Evolutionary conservation across 176 grass and related monocot genomes (phyloP).

Genomic region (Oryza rufipogon): DNA sequence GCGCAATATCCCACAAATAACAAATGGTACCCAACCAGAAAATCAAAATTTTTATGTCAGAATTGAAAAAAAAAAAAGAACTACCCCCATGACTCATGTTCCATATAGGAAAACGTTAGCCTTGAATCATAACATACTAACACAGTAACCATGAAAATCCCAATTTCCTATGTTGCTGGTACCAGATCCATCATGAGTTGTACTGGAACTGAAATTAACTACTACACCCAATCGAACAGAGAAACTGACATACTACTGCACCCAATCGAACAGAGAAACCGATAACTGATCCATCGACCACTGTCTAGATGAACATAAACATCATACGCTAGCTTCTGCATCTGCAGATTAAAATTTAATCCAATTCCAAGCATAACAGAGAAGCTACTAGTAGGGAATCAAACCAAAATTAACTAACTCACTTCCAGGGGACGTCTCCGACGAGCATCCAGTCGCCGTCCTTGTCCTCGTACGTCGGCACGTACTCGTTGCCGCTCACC

Average conservation of each 20-base stretch:
- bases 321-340: neutral
- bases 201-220: neutral
- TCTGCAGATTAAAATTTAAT: neutral
- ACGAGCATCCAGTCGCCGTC: conserved; percentile 94
- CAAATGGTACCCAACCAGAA: conserved; percentile 5
- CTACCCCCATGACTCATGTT: neutral
- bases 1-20: neutral
- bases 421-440: conserved; percentile 94
- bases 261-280: too few relatives aligned
- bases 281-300: too few relatives aligned
- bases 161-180: neutral
- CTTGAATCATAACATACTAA: neutral
- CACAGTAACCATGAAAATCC: neutral
- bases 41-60: neutral
- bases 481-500: conserved; percentile 69
- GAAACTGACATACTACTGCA: neutral
- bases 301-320: neutral
- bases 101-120: neutral
- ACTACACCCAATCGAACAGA: too few relatives aligned
- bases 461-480: conserved; percentile 91
- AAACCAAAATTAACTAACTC: neutral
- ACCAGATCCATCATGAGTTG: neutral
- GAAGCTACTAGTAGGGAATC: neutral
- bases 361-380: neutral
- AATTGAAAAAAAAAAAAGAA: neutral